phyloP scores from a whole-genome alignment of 208 protist species.

The Wallacemonas sp. region DNA sequence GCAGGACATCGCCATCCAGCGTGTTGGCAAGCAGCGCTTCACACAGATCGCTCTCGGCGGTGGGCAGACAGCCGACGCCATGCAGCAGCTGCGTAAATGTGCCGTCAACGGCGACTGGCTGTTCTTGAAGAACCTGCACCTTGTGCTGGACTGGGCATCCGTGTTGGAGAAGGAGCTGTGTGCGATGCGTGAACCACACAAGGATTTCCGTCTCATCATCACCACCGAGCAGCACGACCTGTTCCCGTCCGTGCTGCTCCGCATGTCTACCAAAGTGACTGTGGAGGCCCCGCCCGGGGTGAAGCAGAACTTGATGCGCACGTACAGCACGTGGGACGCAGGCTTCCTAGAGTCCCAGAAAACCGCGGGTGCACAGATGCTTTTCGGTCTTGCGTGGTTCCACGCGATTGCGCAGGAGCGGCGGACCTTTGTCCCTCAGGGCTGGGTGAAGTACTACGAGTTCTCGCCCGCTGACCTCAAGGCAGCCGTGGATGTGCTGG shows the following conservation, averaged over 20 bases:
- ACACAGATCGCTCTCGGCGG: slow-evolving; percentile 94
- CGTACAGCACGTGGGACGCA: slow-evolving; percentile 84
- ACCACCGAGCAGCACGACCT: slow-evolving; percentile 93
- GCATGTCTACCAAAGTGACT: slow-evolving; percentile 93
- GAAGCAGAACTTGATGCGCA: slow-evolving; percentile 95
- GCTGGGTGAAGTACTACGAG: slow-evolving; percentile 97
- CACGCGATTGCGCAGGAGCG: slow-evolving; percentile 96
- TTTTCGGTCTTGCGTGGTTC: slow-evolving; percentile 95
- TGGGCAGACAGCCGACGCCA: slow-evolving; percentile 90
- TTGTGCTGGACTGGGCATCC: slow-evolving; percentile 93
- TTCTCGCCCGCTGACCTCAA: slow-evolving; percentile 95
- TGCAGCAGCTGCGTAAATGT: slow-evolving; percentile 83
- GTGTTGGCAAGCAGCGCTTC: slow-evolving; percentile 78
- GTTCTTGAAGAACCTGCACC: slow-evolving; percentile 96
- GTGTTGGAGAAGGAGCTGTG: slow-evolving; percentile 93
- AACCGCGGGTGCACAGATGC: slow-evolving; percentile 50
- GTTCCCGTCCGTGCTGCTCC: slow-evolving; percentile 94
- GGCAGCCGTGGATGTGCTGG: slow-evolving; percentile 88
- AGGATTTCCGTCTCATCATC: slow-evolving; percentile 95
- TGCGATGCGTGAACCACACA: slow-evolving; percentile 74
- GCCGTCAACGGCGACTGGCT: slow-evolving; percentile 90
- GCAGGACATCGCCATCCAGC: slow-evolving; percentile 79
- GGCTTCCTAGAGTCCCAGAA: slow-evolving; percentile 56
- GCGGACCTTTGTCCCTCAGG: slow-evolving; percentile 96
- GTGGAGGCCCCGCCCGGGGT: slow-evolving; percentile 96